Conservation (phyloP, 192 early-diverging fungal genomes). For the Coemansia sp. region DNA sequence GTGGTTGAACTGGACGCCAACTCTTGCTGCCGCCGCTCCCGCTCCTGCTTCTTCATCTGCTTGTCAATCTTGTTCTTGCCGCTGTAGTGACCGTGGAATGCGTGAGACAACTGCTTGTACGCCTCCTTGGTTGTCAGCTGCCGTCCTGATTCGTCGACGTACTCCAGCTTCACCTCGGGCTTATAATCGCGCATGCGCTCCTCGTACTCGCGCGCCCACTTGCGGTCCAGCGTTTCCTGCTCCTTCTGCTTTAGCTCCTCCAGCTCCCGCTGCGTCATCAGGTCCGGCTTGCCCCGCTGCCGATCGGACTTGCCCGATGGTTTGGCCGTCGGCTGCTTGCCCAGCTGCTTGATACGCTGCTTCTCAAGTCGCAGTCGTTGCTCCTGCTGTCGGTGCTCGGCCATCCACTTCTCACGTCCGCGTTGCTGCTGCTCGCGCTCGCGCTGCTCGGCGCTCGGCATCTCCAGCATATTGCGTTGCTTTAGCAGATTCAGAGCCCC, state of each 20-base stretch:
- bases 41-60: conserved; percentile 72
- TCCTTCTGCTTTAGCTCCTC: conserved; percentile 42
- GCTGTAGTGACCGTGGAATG: conserved; percentile 91
- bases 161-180: conserved; percentile 85
- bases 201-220: conserved; percentile 67
- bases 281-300: conserved; percentile 44
- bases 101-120: conserved; percentile 84
- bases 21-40: conserved; percentile 70
- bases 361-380: conserved; percentile 56
- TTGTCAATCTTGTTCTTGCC: conserved; percentile 96
- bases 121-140: conserved; percentile 84
- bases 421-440: conserved; percentile 56
- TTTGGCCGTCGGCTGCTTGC: conserved; percentile 3
- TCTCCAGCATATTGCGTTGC: conserved; percentile 71
- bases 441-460: conserved; percentile 62
- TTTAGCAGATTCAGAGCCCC: conserved; percentile 76
- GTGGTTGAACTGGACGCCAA: conserved; percentile 74
- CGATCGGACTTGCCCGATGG: not conserved
- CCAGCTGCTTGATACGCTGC: conserved; percentile 64
- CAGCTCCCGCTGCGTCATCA: conserved; percentile 28
- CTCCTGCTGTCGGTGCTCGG: conserved; percentile 64
- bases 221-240: conserved; percentile 55
- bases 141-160: conserved; percentile 85
- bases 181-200: conserved; percentile 86
- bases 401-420: conserved; percentile 59